Conservation (phyloP, 257 asterid species). For the Fraxinus quadrangulata region DNA sequence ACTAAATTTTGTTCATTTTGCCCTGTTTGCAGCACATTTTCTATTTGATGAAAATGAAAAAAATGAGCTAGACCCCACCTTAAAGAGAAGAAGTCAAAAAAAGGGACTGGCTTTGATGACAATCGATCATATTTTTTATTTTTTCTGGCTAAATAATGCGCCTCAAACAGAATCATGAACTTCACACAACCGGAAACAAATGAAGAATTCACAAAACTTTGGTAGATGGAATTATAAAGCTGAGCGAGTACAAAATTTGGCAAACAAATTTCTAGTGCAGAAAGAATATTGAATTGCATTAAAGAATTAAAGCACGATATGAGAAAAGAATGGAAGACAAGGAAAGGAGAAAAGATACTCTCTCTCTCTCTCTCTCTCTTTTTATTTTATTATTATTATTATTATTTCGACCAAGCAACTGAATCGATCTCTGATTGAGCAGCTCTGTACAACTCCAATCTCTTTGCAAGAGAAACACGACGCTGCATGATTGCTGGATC, state of each 20-base stretch:
- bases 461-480: constrained; percentile 58
- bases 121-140: too few relatives aligned
- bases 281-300: background rate
- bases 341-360: background rate
- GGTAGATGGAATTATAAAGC: background rate
- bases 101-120: too few relatives aligned
- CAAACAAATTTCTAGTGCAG: background rate
- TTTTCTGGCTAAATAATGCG: too few relatives aligned
- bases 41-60: too few relatives aligned
- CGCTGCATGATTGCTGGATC: constrained; percentile 78
- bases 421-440: constrained; percentile 77
- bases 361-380: too few relatives aligned
- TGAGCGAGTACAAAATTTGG: constrained; percentile 3
- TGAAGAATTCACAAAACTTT: background rate
- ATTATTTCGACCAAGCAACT: constrained; percentile 69
- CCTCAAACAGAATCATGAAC: too few relatives aligned
- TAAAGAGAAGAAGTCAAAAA: too few relatives aligned
- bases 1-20: too few relatives aligned
- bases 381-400: too few relatives aligned
- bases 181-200: too few relatives aligned
- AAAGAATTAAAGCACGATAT: background rate
- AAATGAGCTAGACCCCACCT: too few relatives aligned
- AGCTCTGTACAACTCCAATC: constrained; percentile 69
- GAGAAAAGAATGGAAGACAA: background rate
- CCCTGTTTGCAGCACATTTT: too few relatives aligned